Percentiles rank a stretch among this genome's conserved stretches.
phyloP scores from a whole-genome alignment of 2,329 filamentous ascomycete genomes.

The Alternaria brassicicola region DNA sequence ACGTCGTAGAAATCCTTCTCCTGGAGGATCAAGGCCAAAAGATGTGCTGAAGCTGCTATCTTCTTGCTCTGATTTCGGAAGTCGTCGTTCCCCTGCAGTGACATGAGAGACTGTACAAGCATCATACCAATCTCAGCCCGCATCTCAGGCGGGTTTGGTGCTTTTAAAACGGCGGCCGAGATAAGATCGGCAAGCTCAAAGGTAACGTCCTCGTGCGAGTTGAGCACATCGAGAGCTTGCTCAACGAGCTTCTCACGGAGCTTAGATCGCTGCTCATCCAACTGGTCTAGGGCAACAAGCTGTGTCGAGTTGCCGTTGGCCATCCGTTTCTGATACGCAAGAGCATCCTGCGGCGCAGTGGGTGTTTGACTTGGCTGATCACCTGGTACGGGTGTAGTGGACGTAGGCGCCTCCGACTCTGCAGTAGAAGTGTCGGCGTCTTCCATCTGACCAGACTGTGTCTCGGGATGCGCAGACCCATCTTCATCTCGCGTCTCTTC shows the following conservation, averaged over 20 bases:
- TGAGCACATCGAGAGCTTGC: constrained; percentile 86
- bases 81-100: constrained; percentile 64
- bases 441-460: constrained; percentile 50
- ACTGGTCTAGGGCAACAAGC: constrained; percentile 72
- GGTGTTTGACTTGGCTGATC: constrained; percentile 18
- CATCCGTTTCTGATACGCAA: constrained; percentile 45
- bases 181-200: constrained; percentile 92
- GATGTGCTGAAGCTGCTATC: constrained; percentile 88
- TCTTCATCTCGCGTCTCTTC: constrained; percentile 36
- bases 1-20: constrained; percentile 80
- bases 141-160: constrained; percentile 62
- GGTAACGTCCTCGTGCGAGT: constrained; percentile 83
- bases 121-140: constrained; percentile 81
- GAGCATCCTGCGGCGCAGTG: constrained; percentile 27
- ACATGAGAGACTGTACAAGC: constrained; percentile 81
- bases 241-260: constrained; percentile 82
- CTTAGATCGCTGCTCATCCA: constrained; percentile 76
- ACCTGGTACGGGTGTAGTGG: constrained; percentile 28
- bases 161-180: constrained; percentile 69
- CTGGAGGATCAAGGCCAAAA: constrained; percentile 86
- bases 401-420: constrained; percentile 16
- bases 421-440: constrained; percentile 34
- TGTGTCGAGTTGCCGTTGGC: constrained; percentile 43
- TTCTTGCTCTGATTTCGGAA: constrained; percentile 66
- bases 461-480: constrained; percentile 36